Percentiles rank a stretch among this genome's conserved stretches.
phyloP scores from a whole-genome alignment of 139 green algal species.

The Chlorella sp. region DNA sequence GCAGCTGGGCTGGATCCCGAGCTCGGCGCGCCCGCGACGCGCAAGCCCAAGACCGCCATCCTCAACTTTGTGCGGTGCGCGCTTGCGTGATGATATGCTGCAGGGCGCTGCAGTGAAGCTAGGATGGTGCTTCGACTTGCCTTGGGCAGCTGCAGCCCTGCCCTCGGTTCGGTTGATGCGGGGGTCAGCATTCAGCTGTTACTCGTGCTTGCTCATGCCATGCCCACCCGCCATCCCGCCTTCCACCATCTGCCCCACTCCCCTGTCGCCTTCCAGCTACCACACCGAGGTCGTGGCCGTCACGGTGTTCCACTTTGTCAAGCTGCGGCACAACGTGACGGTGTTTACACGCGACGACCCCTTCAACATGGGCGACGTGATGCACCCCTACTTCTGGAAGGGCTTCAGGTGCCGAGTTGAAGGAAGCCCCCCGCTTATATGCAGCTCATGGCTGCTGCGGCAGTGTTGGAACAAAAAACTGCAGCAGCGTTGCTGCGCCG shows the following conservation, averaged over 20 bases:
- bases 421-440: too few species aligned
- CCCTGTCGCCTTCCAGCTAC: neutral
- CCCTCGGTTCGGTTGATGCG: too few species aligned
- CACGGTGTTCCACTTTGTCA: slow-evolving; percentile 41
- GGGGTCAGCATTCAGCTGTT: too few species aligned
- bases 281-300: slow-evolving; percentile 33
- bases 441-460: too few species aligned
- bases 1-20: slow-evolving; percentile 13
- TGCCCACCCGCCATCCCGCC: too few species aligned
- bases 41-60: slow-evolving; percentile 40
- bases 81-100: neutral
- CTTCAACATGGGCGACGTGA: slow-evolving; percentile 29
- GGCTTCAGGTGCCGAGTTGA: slow-evolving; percentile 30
- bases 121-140: neutral
- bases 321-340: slow-evolving; percentile 44
- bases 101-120: neutral
- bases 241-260: too few species aligned
- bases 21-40: slow-evolving; percentile 26
- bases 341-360: slow-evolving; percentile 34
- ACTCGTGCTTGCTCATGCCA: too few species aligned
- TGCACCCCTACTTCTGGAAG: slow-evolving; percentile 34
- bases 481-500: too few species aligned
- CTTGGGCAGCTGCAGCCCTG: too few species aligned
- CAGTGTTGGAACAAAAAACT: too few species aligned
- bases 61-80: slow-evolving; percentile 41